Percentiles rank a stretch among this genome's conserved stretches.
phyloP scores from a whole-genome alignment of 2,329 filamentous ascomycete genomes.

The Ophiostoma ips region DNA sequence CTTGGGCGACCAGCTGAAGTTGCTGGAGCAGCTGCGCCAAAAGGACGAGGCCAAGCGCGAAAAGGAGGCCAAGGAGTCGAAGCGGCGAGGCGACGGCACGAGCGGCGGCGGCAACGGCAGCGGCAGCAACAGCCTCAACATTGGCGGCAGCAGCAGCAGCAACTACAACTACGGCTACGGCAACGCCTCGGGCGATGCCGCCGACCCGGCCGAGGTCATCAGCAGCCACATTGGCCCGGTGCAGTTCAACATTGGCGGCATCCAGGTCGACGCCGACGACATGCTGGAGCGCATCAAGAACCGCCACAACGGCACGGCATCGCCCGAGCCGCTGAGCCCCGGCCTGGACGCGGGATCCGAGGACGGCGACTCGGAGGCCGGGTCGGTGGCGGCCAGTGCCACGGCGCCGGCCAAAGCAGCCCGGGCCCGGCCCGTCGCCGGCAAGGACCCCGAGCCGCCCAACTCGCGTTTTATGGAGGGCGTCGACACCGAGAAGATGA shows the following conservation, averaged over 20 bases:
- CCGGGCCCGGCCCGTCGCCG: neutral
- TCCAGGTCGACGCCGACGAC: slow-evolving; percentile 88
- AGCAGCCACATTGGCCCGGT: slow-evolving; percentile 85
- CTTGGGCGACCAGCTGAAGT: slow-evolving; percentile 57
- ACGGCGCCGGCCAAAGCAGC: neutral
- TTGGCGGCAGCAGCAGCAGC: neutral
- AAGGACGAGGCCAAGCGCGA: slow-evolving; percentile 28
- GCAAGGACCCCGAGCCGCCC: neutral
- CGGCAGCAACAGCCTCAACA: slow-evolving; percentile 14
- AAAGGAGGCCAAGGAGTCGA: slow-evolving; percentile 24
- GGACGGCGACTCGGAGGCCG: neutral
- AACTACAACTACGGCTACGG: too few relatives aligned
- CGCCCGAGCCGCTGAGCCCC: slow-evolving; percentile 29
- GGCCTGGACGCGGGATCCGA: slow-evolving; percentile 12
- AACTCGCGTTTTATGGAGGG: slow-evolving; percentile 16
- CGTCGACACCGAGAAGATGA: slow-evolving; percentile 42
- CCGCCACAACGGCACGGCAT: slow-evolving; percentile 35
- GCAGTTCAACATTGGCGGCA: slow-evolving; percentile 96
- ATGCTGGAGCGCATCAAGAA: slow-evolving; percentile 76
- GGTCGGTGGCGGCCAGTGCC: neutral
- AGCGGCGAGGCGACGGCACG: slow-evolving; percentile 8
- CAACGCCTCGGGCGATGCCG: neutral
- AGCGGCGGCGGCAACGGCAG: too few relatives aligned
- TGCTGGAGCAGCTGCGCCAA: slow-evolving; percentile 52
- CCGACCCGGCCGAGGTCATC: slow-evolving; percentile 25